These are phyloP conservation scores for Trypanosoma scelopori DNA, from an alignment of 208 protist species.

Conservation along the genomic window DNA sequence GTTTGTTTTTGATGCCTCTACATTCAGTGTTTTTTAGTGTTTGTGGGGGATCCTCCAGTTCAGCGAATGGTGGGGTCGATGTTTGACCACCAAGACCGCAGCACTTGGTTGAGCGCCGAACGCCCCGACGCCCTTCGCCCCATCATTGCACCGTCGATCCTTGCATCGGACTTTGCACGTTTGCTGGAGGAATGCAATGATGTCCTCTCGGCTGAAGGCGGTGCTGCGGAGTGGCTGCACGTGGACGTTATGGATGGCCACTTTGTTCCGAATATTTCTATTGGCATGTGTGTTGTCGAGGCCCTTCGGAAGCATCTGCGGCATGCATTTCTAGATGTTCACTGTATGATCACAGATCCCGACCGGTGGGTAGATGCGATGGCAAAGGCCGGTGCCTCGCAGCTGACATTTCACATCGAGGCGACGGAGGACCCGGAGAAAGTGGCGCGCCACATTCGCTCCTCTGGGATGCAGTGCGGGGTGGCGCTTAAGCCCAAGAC, in stretches of 20 bases:
- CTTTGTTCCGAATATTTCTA: conserved; percentile 97
- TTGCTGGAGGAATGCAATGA: conserved; percentile 79
- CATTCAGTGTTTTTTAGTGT: too few species aligned
- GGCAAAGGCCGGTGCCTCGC: conserved; percentile 85
- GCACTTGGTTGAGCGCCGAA: conserved; percentile 58
- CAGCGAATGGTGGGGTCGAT: conserved; percentile 2
- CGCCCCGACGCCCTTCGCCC: conserved; percentile 40
- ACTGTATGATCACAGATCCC: conserved; percentile 96
- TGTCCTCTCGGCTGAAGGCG: conserved; percentile 67
- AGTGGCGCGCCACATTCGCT: conserved; percentile 68
- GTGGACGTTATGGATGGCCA: conserved; percentile 98
- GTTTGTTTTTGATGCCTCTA: too few species aligned
- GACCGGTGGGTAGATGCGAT: conserved; percentile 87
- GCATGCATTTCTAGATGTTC: conserved; percentile 93
- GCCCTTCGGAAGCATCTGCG: conserved; percentile 82
- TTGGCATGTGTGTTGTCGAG: conserved; percentile 94
- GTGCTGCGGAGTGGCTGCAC: conserved; percentile 95
- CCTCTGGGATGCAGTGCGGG: conserved; percentile 89
- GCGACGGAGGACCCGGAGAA: conserved; percentile 58
- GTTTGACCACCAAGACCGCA: conserved; percentile 59
- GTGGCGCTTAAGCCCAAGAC: conserved; percentile 97
- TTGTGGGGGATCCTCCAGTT: too few species aligned
- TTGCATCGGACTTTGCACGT: conserved; percentile 86
- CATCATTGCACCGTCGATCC: conserved; percentile 91
- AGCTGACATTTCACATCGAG: conserved; percentile 97